Percentiles rank a stretch among this genome's conserved stretches.
These are phyloP conservation scores for Cubamyces sp. DNA, from an alignment of 768 basidiomycete species.

Conservation along the genomic window DNA sequence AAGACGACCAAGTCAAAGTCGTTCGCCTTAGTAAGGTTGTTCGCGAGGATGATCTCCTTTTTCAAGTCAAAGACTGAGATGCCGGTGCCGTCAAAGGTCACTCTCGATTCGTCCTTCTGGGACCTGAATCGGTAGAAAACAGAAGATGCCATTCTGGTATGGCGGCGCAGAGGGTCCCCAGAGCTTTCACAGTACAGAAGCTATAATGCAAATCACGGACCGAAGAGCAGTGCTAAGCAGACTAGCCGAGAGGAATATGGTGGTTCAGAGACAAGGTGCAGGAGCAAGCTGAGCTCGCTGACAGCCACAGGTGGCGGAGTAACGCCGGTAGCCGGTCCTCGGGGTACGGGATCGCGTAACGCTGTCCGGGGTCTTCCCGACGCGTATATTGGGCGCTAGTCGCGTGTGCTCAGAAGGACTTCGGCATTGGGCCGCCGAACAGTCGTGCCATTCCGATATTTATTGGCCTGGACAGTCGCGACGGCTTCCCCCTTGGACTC, in stretches of 20 bases:
- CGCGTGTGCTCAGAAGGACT: background rate
- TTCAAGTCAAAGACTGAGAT: conserved; percentile 99
- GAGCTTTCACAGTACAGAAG: too few species aligned
- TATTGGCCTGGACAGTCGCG: background rate
- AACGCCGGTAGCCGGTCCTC: background rate
- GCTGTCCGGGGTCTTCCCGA: background rate
- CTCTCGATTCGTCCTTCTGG: conserved; percentile 90
- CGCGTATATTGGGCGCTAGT: conserved; percentile 1
- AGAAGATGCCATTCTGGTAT: conserved; percentile 75
- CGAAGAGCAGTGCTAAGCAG: conserved; percentile 8
- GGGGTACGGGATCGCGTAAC: background rate
- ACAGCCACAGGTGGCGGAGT: background rate
- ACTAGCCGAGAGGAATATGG: too few species aligned
- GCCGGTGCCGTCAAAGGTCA: conserved; percentile 97
- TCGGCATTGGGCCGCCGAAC: background rate
- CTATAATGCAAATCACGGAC: background rate
- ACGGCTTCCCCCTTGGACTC: background rate
- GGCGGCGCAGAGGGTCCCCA: conserved; percentile 15
- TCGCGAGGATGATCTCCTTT: conserved; percentile 96
- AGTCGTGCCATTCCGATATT: conserved; percentile 11
- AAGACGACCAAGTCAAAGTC: conserved; percentile 94
- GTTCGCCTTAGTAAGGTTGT: conserved; percentile 93
- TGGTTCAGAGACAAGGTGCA: background rate
- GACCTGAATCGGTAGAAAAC: conserved; percentile 99
- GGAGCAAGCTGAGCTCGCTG: background rate